Evolutionary conservation across 2,329 filamentous ascomycete genomes (phyloP).

Genomic region (Diaporthe citrichinensis): DNA sequence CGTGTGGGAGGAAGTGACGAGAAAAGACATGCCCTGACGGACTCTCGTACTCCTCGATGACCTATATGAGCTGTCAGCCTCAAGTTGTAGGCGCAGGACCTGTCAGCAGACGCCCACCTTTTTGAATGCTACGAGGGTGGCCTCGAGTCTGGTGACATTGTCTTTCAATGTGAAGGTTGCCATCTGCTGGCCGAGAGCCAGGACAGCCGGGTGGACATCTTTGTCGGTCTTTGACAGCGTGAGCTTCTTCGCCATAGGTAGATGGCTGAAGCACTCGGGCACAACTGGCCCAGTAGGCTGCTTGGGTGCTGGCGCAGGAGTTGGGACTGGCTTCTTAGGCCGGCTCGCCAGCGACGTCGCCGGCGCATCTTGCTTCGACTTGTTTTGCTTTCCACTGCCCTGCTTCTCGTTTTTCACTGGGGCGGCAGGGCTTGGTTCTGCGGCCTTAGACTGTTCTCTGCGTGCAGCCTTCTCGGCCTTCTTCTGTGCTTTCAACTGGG

Average conservation of each 20-base stretch:
- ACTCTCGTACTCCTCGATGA: slow-evolving; percentile 93
- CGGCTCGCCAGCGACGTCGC: slow-evolving; percentile 48
- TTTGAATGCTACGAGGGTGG: slow-evolving; percentile 91
- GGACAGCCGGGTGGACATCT: slow-evolving; percentile 87
- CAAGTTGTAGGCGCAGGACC: not conserved
- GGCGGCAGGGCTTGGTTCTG: slow-evolving; percentile 54
- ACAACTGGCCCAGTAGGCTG: slow-evolving; percentile 71
- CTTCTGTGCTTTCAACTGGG: slow-evolving; percentile 88
- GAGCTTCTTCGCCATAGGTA: slow-evolving; percentile 76
- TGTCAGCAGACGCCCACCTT: slow-evolving; percentile 67
- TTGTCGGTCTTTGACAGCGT: slow-evolving; percentile 73
- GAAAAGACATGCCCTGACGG: slow-evolving; percentile 87
- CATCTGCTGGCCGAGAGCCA: slow-evolving; percentile 91
- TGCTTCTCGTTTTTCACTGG: slow-evolving; percentile 61
- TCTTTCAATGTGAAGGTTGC: slow-evolving; percentile 90
- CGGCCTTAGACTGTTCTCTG: slow-evolving; percentile 74
- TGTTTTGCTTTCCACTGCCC: slow-evolving; percentile 54
- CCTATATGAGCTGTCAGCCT: slow-evolving; percentile 62
- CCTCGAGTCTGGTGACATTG: slow-evolving; percentile 88
- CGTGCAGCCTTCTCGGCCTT: slow-evolving; percentile 94
- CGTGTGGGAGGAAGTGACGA: slow-evolving; percentile 91
- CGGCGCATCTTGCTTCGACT: slow-evolving; percentile 61
- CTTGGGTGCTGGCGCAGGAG: slow-evolving; percentile 59
- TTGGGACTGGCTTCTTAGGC: slow-evolving; percentile 48
- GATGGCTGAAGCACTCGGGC: slow-evolving; percentile 84